phyloP scores from a whole-genome alignment of 371 early-diverging fungal species.

The Mucor ambiguus region DNA sequence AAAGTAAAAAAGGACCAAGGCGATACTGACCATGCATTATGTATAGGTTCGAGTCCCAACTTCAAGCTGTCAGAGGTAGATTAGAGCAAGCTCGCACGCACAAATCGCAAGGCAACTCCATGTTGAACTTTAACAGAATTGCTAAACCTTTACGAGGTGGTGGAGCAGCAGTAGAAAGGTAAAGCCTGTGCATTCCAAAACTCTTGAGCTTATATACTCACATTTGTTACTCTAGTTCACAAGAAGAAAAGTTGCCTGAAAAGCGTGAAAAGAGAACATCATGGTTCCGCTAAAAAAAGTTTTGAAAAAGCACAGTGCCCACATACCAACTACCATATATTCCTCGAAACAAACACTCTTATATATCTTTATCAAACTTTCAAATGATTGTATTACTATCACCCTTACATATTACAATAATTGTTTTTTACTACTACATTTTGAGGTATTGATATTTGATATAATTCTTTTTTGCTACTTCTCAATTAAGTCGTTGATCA shows the following conservation, averaged over 20 bases:
- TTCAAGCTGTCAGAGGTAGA: constrained; percentile 73
- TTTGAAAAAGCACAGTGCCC: not conserved
- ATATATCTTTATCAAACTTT: not conserved
- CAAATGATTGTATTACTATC: not conserved
- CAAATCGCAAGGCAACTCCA: constrained; percentile 50
- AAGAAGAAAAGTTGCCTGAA: constrained; percentile 18
- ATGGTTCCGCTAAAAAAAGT: constrained; percentile 17
- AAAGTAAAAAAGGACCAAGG: not conserved
- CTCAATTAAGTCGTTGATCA: too few species aligned
- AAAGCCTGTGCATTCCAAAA: not conserved
- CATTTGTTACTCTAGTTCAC: not conserved
- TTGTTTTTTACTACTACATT: too few species aligned
- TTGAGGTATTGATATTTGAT: too few species aligned
- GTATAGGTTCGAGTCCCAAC: constrained; percentile 69
- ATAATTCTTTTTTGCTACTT: too few species aligned
- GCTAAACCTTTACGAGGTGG: constrained; percentile 94
- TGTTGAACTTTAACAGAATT: constrained; percentile 76
- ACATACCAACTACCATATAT: not conserved
- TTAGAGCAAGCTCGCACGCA: constrained; percentile 71
- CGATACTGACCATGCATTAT: not conserved
- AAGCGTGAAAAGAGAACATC: constrained; percentile 16
- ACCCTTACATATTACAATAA: not conserved
- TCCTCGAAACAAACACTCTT: not conserved
- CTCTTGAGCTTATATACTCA: not conserved
- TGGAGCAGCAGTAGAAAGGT: constrained; percentile 43